Percentiles rank a stretch among this genome's conserved stretches.
Conservation (phyloP, 108 stramenopile species). For the Cyclotella sp. region DNA sequence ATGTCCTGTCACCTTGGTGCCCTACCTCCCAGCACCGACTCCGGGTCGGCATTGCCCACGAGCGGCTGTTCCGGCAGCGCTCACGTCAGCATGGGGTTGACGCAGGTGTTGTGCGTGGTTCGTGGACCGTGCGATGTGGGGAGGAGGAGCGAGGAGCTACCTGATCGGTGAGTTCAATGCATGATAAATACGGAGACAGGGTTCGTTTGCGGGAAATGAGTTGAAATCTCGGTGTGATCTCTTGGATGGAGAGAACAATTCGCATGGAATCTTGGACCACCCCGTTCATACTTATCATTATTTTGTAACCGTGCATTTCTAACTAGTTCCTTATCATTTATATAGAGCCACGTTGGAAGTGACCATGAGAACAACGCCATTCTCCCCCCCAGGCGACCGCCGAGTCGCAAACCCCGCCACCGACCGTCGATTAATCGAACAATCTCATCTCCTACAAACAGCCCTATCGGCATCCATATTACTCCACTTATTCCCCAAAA, state of each 20-base stretch:
- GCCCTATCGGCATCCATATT: slow-evolving; percentile 82
- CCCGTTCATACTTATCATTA: too few species aligned
- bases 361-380: slow-evolving; percentile 67
- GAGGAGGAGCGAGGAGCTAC: slow-evolving; percentile 75
- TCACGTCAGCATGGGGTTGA: slow-evolving; percentile 87
- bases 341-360: slow-evolving; percentile 77
- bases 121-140: slow-evolving; percentile 72
- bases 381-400: slow-evolving; percentile 76
- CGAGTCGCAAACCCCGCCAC: slow-evolving; percentile 67
- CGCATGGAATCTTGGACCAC: too few species aligned
- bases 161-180: slow-evolving; percentile 53
- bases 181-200: too few species aligned
- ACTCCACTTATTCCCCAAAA: slow-evolving; percentile 82
- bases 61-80: slow-evolving; percentile 67
- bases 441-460: slow-evolving; percentile 71
- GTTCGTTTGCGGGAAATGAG: too few species aligned
- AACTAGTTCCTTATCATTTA: background rate
- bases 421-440: slow-evolving; percentile 84
- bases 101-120: slow-evolving; percentile 66
- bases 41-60: slow-evolving; percentile 48
- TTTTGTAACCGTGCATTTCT: too few species aligned
- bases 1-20: slow-evolving; percentile 75
- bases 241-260: too few species aligned
- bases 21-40: slow-evolving; percentile 54
- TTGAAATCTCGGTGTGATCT: too few species aligned